Evolutionary conservation across 139 green algal genomes (phyloP).

Genomic region (Picochlorum sp.): DNA sequence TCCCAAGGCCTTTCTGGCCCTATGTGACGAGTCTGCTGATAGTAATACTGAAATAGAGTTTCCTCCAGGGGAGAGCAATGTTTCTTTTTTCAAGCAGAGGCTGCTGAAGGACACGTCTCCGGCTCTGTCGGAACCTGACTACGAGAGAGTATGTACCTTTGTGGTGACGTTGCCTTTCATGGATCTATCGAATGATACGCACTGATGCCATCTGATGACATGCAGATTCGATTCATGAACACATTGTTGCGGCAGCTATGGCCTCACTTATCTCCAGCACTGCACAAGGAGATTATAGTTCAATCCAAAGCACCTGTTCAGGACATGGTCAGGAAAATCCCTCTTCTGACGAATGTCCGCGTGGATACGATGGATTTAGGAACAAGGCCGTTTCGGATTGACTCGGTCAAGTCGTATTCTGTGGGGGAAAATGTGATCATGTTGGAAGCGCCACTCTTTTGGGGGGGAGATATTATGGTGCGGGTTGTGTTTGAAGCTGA

Average conservation of each 20-base stretch:
- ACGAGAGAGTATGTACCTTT: constrained; percentile 10
- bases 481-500: constrained; percentile 22
- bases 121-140: constrained; percentile 22
- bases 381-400: constrained; percentile 36
- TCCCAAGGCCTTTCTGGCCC: not conserved
- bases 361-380: constrained; percentile 50
- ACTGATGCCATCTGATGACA: constrained; percentile 1
- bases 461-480: constrained; percentile 44
- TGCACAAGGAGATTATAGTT: constrained; percentile 25
- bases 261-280: constrained; percentile 20
- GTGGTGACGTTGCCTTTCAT: not conserved
- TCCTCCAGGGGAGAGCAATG: constrained; percentile 4
- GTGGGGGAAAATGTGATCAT: constrained; percentile 58
- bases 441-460: constrained; percentile 50
- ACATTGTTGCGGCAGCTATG: constrained; percentile 26
- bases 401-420: constrained; percentile 52
- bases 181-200: not conserved
- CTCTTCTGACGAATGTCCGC: constrained; percentile 30
- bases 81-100: constrained; percentile 10
- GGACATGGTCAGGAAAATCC: constrained; percentile 12
- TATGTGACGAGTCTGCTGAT: constrained; percentile 13
- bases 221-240: constrained; percentile 28
- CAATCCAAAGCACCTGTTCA: constrained; percentile 23
- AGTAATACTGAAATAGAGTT: not conserved
- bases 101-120: constrained; percentile 20